Evolutionary conservation across 345 rosid species (phyloP), one percentile per base, ranked within the genome.

Genomic region (Arabis alpina): DNA sequence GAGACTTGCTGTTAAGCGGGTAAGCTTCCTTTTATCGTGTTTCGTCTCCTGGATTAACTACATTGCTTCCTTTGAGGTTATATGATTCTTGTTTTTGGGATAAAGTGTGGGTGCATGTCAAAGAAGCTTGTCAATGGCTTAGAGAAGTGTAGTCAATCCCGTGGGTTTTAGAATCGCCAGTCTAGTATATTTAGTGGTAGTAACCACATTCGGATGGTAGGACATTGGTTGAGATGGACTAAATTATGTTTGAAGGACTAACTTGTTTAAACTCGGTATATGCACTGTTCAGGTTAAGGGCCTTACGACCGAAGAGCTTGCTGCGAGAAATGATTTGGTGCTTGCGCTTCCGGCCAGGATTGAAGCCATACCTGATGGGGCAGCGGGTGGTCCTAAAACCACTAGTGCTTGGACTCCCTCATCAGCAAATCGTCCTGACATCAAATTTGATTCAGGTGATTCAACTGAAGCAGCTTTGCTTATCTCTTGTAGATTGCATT

Each of bases 361-460:
- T 76, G 87, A 92, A 80, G 86, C 86, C 56, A 95, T 95, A 72
- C 91, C 98, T 32, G 99, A 95, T 79, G 98, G 97, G 63, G 80
- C 89, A 78, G 86, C 94, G 1, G 77, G 97, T 86, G 86, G 88
- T 58, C 84, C 91, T 49, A 92, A 92, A 81, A 87, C 68, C 69
- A 61, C 80, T 73, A 86, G 90, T 68, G 94, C 87, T 41, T 92
- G 98, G 98, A 64, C 84, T 45, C 54, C 85, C 36, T 82, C 96
- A n/a, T 87, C 94, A 53, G 83, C 90, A 54, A 76, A 93, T 72
- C 88, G 88, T 13, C 55, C 96, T 25, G 98, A 81, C 74, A 89
- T 95, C 64, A 95, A 87, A 80, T 87, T 95, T 82, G 99, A 95
- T 82, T 95, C 97, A 77, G 97, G 99, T 95, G 64, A 75, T 66